A percentile compares a stretch with the other conserved stretches of the same genome.
These are phyloP conservation scores for Vitrella brassicaformis DNA, from an alignment of 73 alveolate species.

Conservation along the genomic window DNA sequence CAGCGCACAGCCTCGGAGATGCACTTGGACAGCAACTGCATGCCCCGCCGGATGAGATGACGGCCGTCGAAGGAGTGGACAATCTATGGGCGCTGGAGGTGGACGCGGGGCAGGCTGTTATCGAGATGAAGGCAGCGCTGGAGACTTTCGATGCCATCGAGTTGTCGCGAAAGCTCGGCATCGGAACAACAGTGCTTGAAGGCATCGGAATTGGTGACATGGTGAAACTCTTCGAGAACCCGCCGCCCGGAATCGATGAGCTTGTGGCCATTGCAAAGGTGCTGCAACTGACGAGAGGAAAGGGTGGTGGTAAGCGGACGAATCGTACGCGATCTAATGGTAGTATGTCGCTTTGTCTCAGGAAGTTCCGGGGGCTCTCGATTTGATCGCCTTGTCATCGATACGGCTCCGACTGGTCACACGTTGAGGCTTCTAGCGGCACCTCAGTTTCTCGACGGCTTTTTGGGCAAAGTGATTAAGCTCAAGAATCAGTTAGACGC, in stretches of 20 bases:
- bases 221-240: not conserved
- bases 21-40: not conserved
- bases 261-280: slow-evolving; percentile 78
- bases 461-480: not conserved
- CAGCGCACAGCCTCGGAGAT: not conserved
- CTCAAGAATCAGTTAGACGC: not conserved
- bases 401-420: slow-evolving; percentile 70
- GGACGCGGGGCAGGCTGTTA: not conserved
- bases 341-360: no score
- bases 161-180: not conserved
- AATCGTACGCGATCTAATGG: no score
- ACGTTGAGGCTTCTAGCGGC: slow-evolving; percentile 20
- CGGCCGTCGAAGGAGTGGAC: not conserved
- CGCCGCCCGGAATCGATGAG: slow-evolving; percentile 84
- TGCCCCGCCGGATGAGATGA: not conserved
- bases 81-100: slow-evolving; percentile 1
- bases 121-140: not conserved
- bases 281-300: slow-evolving; percentile 55
- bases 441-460: not conserved
- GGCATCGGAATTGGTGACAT: not conserved
- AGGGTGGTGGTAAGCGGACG: not conserved
- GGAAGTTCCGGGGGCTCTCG: not conserved
- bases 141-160: not conserved
- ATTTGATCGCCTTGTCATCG: slow-evolving; percentile 53
- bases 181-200: not conserved